A percentile compares a stretch with the other conserved stretches of the same genome.
Conservation (phyloP, 2,329 filamentous ascomycete species). For the Graphiopsis chlorocephala region DNA sequence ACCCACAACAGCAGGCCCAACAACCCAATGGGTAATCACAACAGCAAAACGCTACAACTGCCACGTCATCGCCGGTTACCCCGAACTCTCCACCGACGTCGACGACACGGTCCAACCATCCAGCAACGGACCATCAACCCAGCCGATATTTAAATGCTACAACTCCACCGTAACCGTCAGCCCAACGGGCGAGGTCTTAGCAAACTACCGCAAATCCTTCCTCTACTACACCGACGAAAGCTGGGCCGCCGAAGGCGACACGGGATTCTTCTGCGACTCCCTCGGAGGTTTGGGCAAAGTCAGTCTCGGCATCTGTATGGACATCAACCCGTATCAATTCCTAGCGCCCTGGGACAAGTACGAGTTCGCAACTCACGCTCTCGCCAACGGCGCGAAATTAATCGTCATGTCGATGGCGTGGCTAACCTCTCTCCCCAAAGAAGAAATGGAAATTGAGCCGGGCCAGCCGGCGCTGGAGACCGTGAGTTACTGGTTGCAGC, state of each 20-base stretch:
- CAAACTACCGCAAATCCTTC: constrained; percentile 63
- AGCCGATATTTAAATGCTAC: constrained; percentile 42
- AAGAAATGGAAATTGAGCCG: constrained; percentile 48
- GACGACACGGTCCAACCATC: constrained; percentile 16
- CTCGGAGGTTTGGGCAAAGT: constrained; percentile 38
- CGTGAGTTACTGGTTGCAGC: constrained; percentile 70
- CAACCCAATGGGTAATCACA: constrained; percentile 67
- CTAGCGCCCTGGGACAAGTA: constrained; percentile 56
- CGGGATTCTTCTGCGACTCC: constrained; percentile 37
- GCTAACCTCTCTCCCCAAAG: constrained; percentile 58
- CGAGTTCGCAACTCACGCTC: constrained; percentile 57
- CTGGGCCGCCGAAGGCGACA: constrained; percentile 49
- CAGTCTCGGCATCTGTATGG: constrained; percentile 53
- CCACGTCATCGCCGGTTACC: constrained; percentile 69
- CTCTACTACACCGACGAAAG: constrained; percentile 67
- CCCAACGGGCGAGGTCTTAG: constrained; percentile 52
- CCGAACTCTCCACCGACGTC: constrained; percentile 51
- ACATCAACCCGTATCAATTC: constrained; percentile 63
- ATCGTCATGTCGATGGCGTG: constrained; percentile 76
- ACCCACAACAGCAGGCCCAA: constrained; percentile 61
- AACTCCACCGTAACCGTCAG: constrained; percentile 59
- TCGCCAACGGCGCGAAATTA: constrained; percentile 57
- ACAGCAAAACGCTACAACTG: constrained; percentile 66
- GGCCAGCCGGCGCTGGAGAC: constrained; percentile 67
- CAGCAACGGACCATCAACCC: not conserved